Percentiles rank a stretch among this genome's conserved stretches.
Conservation (phyloP, 495 filamentous ascomycete genomes). For the Hypomontagnella monticulosa region DNA sequence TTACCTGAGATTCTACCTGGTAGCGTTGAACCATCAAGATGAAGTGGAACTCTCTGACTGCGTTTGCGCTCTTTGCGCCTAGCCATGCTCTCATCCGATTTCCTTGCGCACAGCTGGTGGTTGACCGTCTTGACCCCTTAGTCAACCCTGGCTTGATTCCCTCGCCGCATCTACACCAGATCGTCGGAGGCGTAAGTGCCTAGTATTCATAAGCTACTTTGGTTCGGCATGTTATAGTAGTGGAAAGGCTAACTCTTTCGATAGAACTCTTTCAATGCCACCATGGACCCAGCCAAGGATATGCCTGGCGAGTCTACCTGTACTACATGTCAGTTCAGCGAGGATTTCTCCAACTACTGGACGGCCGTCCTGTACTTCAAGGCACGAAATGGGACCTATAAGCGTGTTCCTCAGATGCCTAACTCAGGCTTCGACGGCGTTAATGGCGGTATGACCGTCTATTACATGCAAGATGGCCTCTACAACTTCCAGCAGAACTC, state of each 20-base stretch:
- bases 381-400: slow-evolving; percentile 51
- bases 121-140: slow-evolving; percentile 51
- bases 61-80: slow-evolving; percentile 52
- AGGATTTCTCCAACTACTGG: slow-evolving; percentile 55
- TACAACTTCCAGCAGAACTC: slow-evolving; percentile 13
- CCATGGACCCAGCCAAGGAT: slow-evolving; percentile 46
- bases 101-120: slow-evolving; percentile 52
- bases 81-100: slow-evolving; percentile 50
- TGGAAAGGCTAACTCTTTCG: neutral
- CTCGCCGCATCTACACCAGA: slow-evolving; percentile 32
- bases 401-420: slow-evolving; percentile 45
- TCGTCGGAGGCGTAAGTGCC: slow-evolving; percentile 11
- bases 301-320: slow-evolving; percentile 46
- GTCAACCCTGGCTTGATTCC: slow-evolving; percentile 46
- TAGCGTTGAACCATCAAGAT: slow-evolving; percentile 33
- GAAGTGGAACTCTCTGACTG: slow-evolving; percentile 50
- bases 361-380: slow-evolving; percentile 54
- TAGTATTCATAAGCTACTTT: neutral
- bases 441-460: slow-evolving; percentile 7
- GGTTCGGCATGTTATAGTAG: too few species aligned
- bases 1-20: neutral
- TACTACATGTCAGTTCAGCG: slow-evolving; percentile 48
- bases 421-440: slow-evolving; percentile 2
- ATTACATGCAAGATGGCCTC: slow-evolving; percentile 13
- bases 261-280: slow-evolving; percentile 50